phyloP scores from a whole-genome alignment of 805 yeast genomes.

The Candida tammaniensis region DNA sequence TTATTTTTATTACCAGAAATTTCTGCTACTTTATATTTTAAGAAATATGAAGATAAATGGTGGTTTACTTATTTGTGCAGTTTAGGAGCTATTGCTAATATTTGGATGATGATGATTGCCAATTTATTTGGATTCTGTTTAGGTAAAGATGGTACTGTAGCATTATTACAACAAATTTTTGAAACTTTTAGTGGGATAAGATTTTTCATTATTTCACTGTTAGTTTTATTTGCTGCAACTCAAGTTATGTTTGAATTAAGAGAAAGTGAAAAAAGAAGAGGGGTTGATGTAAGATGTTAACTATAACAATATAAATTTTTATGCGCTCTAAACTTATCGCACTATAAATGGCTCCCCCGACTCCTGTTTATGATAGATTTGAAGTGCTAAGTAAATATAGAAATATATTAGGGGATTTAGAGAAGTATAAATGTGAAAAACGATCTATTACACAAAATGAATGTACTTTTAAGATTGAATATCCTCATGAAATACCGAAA shows the following conservation, averaged over 20 bases:
- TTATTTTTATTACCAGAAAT: conserved; percentile 86
- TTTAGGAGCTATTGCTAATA: conserved; percentile 80
- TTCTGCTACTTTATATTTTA: conserved; percentile 48
- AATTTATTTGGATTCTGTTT: conserved; percentile 92
- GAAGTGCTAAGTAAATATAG: conserved; percentile 27
- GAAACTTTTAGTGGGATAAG: conserved; percentile 65
- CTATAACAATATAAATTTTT: background rate
- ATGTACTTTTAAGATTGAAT: conserved; percentile 35
- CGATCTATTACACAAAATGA: conserved; percentile 39
- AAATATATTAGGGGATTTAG: conserved; percentile 27
- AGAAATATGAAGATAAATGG: conserved; percentile 42
- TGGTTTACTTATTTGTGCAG: conserved; percentile 86
- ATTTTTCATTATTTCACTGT: conserved; percentile 60
- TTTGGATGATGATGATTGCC: conserved; percentile 98
- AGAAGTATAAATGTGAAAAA: conserved; percentile 30
- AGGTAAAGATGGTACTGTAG: conserved; percentile 79
- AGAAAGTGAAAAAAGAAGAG: conserved; percentile 79
- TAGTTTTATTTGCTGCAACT: conserved; percentile 72
- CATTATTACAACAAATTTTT: conserved; percentile 67
- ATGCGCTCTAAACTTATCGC: background rate
- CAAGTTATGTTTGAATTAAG: conserved; percentile 95
- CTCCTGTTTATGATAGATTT: conserved; percentile 32
- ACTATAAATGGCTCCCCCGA: conserved; percentile 41
- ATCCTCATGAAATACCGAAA: conserved; percentile 25
- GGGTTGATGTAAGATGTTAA: conserved; percentile 77